A percentile compares a stretch with the other conserved stretches of the same genome.
Conservation (phyloP, 1,284 basidiomycete genomes). For the Apiotrichum porosum region DNA sequence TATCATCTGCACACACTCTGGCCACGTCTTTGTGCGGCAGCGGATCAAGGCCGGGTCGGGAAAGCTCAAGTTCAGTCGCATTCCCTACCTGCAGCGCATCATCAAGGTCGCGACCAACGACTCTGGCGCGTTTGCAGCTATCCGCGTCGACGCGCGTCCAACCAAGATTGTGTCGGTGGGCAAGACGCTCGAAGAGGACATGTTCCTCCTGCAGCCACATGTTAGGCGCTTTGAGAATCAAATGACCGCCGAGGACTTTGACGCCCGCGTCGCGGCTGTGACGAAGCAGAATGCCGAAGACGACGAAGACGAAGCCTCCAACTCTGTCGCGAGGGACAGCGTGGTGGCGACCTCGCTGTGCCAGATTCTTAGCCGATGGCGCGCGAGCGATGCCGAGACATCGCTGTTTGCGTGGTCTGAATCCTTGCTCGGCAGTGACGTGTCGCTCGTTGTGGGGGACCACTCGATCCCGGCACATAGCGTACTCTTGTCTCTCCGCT, state of each 20-base stretch:
- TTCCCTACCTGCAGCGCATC: conserved; percentile 79
- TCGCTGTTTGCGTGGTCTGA: conserved; percentile 45
- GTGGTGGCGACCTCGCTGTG: conserved; percentile 40
- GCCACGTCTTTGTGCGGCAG: conserved; percentile 83
- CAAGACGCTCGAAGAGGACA: conserved; percentile 61
- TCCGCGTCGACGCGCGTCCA: conserved; percentile 68
- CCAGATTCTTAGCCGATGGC: conserved; percentile 40
- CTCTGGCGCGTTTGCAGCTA: conserved; percentile 81
- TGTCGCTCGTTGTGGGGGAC: conserved; percentile 32
- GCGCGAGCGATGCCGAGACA: conserved; percentile 28
- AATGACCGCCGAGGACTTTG: conserved; percentile 43
- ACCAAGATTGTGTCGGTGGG: conserved; percentile 60
- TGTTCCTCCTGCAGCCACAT: conserved; percentile 61
- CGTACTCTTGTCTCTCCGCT: conserved; percentile 34
- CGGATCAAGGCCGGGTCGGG: conserved; percentile 55
- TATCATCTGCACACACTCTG: conserved; percentile 88
- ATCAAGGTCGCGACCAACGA: conserved; percentile 80
- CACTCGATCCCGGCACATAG: conserved; percentile 43
- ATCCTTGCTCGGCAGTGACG: conserved; percentile 40
- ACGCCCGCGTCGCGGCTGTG: conserved; percentile 8
- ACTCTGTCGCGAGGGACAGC: conserved; percentile 45
- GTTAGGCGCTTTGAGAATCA: conserved; percentile 44
- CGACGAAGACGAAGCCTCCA: conserved; percentile 46
- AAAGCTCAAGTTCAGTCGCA: conserved; percentile 72
- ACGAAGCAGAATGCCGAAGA: conserved; percentile 22